Evolutionary conservation across 176 grass and related monocot genomes (phyloP), one percentile per base, ranked within the genome.

Genomic region (Otatea glauca): DNA sequence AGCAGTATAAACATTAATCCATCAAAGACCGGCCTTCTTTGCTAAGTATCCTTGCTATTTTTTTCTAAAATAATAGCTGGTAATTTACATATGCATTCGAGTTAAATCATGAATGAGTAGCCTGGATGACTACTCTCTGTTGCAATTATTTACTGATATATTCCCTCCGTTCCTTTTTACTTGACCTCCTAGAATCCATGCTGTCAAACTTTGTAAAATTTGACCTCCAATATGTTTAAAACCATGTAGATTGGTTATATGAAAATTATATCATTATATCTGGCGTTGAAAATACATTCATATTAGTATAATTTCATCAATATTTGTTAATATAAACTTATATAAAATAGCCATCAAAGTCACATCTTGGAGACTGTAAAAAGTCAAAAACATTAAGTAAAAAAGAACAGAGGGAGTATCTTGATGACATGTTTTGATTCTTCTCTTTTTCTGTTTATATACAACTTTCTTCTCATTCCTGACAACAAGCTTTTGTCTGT

Each of bases 91-190:
- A 38, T 18, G 7, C 29, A 70, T 44, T 62, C 47, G 58, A 45
- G 32, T 71, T 63, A 71, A 47, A 21, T 73, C 58, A 37, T 78
- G 27, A 24, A 74, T 72, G 49, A 42, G 68, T 68, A 81, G 38
- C 34, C 39, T 72, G 27, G 35, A 55, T 35, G 56, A 12, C 66
- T 71, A 37, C 83, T 69, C 9, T 68, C 45, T 45, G 9, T 62
- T 84, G 11, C 23, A 45, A 11, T 35, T 69, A 43, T 70, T 63
- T 80, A 74, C 74, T 75, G 63, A 48, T 72, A 34, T 61, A 84
- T 4, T 37, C 35, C 35, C 4, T 37, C 35, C 35, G 35, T 37
- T 37, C 35, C 4, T 37, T 2, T 37, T 37, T 4, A 37, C 35
- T 37, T 37, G 35, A 37, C 35, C 2, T 37, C 35, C 35, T 37